Evolutionary conservation across 768 basidiomycete species (phyloP).

Genomic region (Suillus decipiens): DNA sequence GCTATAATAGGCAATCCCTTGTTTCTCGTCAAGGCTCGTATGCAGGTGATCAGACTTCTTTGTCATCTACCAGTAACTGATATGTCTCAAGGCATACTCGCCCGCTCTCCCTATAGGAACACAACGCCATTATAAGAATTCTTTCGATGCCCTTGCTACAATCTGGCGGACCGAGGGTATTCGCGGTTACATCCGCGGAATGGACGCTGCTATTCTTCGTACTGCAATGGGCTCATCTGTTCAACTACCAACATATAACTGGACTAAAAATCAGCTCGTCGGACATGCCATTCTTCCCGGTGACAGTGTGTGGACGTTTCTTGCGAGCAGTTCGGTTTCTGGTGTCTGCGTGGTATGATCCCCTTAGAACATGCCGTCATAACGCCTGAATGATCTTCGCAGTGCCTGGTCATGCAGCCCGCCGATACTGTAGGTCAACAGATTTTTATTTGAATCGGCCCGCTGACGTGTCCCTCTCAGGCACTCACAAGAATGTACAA

Average conservation of each 20-base stretch:
- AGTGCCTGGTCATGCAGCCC: slow-evolving; percentile 94
- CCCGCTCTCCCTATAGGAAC: slow-evolving; percentile 92
- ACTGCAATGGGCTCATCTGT: slow-evolving; percentile 96
- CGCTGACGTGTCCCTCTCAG: slow-evolving; percentile 34
- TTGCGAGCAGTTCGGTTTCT: slow-evolving; percentile 86
- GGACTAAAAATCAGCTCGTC: slow-evolving; percentile 82
- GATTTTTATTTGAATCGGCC: not conserved
- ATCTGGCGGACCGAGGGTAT: slow-evolving; percentile 79
- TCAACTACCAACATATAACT: slow-evolving; percentile 95
- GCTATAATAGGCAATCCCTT: slow-evolving; percentile 85
- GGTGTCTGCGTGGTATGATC: slow-evolving; percentile 86
- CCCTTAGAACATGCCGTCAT: not conserved
- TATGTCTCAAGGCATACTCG: slow-evolving; percentile 76
- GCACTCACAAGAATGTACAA: slow-evolving; percentile 96
- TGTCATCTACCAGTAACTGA: slow-evolving; percentile 1
- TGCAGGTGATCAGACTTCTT: slow-evolving; percentile 63
- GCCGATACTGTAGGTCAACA: slow-evolving; percentile 74
- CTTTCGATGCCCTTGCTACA: slow-evolving; percentile 76
- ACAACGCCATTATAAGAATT: slow-evolving; percentile 88
- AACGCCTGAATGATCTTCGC: not conserved
- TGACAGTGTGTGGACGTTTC: slow-evolving; percentile 83
- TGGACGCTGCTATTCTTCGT: slow-evolving; percentile 90
- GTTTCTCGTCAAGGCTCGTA: slow-evolving; percentile 95
- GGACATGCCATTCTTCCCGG: slow-evolving; percentile 66
- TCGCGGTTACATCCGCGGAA: slow-evolving; percentile 83